phyloP scores from a whole-genome alignment of 495 filamentous ascomycete genomes.

The Tirmania nivea region DNA sequence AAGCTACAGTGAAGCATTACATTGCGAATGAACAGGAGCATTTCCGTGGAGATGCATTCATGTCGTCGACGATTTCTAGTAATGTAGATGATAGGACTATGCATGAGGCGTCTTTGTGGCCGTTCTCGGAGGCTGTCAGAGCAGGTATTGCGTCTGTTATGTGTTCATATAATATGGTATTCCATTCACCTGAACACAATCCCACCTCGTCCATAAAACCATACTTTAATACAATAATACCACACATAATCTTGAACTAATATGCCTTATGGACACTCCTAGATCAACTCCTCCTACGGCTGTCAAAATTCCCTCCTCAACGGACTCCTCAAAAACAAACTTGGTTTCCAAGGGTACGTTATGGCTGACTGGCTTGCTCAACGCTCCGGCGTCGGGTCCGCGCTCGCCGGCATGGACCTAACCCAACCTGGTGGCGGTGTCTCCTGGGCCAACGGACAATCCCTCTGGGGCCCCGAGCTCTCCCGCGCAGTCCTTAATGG shows the following conservation, averaged over 20 bases:
- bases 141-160: constrained; percentile 50
- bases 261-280: constrained; percentile 3
- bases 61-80: constrained; percentile 5
- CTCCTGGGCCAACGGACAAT: constrained; percentile 30
- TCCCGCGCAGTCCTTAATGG: constrained; percentile 45
- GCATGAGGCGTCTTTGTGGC: constrained; percentile 64
- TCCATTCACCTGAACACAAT: no score
- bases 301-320: constrained; percentile 54
- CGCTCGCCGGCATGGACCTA: constrained; percentile 60
- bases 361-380: constrained; percentile 52
- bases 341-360: constrained; percentile 58
- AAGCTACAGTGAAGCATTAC: constrained; percentile 50
- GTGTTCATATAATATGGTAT: constrained; percentile 51
- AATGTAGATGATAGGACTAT: constrained; percentile 49
- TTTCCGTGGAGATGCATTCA: constrained; percentile 8
- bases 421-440: constrained; percentile 46
- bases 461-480: constrained; percentile 49
- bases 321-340: constrained; percentile 46
- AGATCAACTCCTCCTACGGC: constrained; percentile 48
- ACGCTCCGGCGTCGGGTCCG: constrained; percentile 43
- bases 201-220: constrained; percentile 8
- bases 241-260: neutral
- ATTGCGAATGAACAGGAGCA: constrained; percentile 55
- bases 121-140: constrained; percentile 47
- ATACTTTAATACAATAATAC: neutral